Base-by-base conservation (phyloP, 495 filamentous ascomycete genomes). In the Podospora bellae-mahoneyi region DNA sequence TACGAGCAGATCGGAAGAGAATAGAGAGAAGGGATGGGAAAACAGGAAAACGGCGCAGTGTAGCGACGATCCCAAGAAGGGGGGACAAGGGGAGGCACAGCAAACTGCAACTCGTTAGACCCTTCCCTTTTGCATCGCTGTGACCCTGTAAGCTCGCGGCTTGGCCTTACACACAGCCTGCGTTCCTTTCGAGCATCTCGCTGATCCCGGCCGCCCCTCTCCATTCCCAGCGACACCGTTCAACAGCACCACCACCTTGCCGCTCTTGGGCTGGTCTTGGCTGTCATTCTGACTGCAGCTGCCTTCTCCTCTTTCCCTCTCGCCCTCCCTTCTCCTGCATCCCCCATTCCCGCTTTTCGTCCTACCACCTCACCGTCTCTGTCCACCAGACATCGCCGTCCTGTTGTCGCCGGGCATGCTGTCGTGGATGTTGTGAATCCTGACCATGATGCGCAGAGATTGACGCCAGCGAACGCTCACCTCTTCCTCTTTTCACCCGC, bases 151-250 rank as follows among this genome's bases (percentile, higher is more conserved):
- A 58, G n/a, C 55, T 13, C 55, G 18, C 39, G 9, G 39, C 39
- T 48, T 48, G 39, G 39, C 39, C 39, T 48, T 13, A 48, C 64
- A 48, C 64, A 27, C 69, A 65, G 65, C 65, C 60, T 5, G 5
- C 64, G 59, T 60, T 26, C 16, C 44, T 58, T 55, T 57, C 39
- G 28, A 32, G 58, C 64, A 15, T 30, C 53, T 32, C 64, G 68
- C 59, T 59, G 64, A 69, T 66, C 64, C 68, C 68, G 60, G 63
- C 2, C 62, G 2, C 23, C 23, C 23, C 1, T 23, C 62, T 39
- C 62, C 28, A 30, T 18, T 18, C 39, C 39, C 39, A 48, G 39
- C 13, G 39, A 48, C 13, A 48, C 39, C 39, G 39, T 48, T 48
- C 30, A 32, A 32, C 30, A 32, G 7, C 3, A 32, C 30, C 30